Evolutionary conservation across 179 eudicot species (phyloP).

Genomic region (Nepenthes alata): DNA sequence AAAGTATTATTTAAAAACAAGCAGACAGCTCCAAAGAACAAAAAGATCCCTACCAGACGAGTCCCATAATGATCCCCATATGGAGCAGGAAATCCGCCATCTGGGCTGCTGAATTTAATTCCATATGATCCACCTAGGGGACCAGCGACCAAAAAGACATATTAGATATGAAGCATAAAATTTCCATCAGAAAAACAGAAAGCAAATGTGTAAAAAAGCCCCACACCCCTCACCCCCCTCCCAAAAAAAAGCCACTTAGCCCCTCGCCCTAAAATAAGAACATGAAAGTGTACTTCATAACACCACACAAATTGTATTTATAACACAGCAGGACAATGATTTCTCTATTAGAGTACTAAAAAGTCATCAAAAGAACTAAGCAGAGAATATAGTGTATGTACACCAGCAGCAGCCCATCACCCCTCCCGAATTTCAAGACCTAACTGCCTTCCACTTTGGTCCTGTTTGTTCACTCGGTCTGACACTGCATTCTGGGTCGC

Average conservation of each 20-base stretch:
- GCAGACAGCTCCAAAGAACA: not conserved
- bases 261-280: no score
- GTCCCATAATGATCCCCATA: slow-evolving; percentile 68
- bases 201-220: not conserved
- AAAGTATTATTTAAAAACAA: not conserved
- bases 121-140: slow-evolving; percentile 69
- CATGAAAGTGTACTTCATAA: no score
- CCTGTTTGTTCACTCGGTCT: no score
- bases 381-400: no score
- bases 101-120: slow-evolving; percentile 44
- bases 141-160: slow-evolving; percentile 14
- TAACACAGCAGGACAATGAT: no score
- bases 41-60: slow-evolving; percentile 48
- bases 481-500: no score
- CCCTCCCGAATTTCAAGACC: not conserved
- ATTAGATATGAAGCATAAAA: slow-evolving; percentile 6
- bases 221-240: not conserved
- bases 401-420: no score
- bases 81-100: slow-evolving; percentile 45
- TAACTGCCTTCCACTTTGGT: no score
- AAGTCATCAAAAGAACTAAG: no score
- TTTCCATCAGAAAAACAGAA: not conserved
- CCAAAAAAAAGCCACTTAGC: not conserved
- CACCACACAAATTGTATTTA: no score
- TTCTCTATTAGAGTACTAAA: no score